Evolutionary conservation across 176 grass and related monocot genomes (phyloP), one percentile per base, ranked within the genome.

Genomic region (Hsuehochloa calcarea): DNA sequence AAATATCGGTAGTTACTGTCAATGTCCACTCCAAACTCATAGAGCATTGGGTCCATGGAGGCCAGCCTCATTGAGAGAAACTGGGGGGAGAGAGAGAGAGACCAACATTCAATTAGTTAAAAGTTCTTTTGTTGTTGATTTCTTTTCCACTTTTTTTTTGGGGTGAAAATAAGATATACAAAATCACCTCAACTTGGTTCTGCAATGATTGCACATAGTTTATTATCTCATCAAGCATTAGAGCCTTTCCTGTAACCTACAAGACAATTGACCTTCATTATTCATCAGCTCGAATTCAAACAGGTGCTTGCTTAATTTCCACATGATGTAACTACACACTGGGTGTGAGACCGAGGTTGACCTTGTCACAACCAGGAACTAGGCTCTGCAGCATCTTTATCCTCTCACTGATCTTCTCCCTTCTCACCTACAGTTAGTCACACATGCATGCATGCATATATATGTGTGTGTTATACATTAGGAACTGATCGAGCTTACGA

Each of bases 191-290:
- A 68, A 90, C 72, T 90, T 86, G 88, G 59, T 78, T 83, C 51
- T 86, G 88, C 74, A 90, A 86, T 23, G 82, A 85, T n/a, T 85
- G 82, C n/a, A 89, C 82, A 50, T 89, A 89, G 77, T 89, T 85
- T 55, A 90, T 90, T 76, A 90, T 90, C 83, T 86, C 83, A 74
- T 90, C 88, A 52, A 90, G 78, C 72, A 90, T 76, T 1, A 78
- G 52, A 19, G 88, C 84, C 41, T 90, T 90, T 78, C 88, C 88
- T 77, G 59, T 82, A 9, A 83, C 64, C 88, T 10, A 20, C 17
- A 38, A 43, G 41, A 43, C 41, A 43, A 43, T 43, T 43, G 41
- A 43, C 41, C 41, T 13, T 47, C 14, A 51, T 50, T 45, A 66
- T n/a, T 19, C 68, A 27, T 43, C 1, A 72, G 27, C 41, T 43